Base-by-base conservation (phyloP, 768 basidiomycete genomes). In the Hericium erinaceus region DNA sequence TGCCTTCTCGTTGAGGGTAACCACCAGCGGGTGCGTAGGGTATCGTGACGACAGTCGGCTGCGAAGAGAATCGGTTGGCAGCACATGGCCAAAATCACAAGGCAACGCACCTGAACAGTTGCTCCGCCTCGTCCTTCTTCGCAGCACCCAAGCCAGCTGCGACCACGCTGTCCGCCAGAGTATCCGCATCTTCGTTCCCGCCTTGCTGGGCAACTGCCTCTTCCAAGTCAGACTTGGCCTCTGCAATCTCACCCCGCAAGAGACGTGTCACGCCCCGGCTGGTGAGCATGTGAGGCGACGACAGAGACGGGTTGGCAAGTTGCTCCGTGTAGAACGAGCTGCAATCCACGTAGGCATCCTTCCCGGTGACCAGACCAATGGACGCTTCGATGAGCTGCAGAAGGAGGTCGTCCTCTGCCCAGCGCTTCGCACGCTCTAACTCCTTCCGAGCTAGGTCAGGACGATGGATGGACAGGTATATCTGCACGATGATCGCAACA, bases 381-480 rank as follows among this genome's bases (percentile, higher is more conserved):
- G 79, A 83, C 13, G 93, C 87, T 74, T 98, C 94, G 59, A 94
- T 92, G 61, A 87, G 80, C 67, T 95, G 93, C 18, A 98, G 75
- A 39, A 98, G 79, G 16, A 92, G 80, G 65, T 93, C 88, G 68
- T 97, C 94, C 67, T 94, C 93, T 7, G 89, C 89, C 78, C 85
- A 90, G 55, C 79, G 80, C 70, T 93, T 88, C 24, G 91, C 89
- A 22, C 84, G 80, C 37, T 89, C 85, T 67, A 91, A 87, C 65
- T 91, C 87, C 66, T 85, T 89, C 71, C 85, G 88, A 26, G 94
- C 94, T 40, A 94, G 80, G 73, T 91, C 92, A 38, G 85, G 75
- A 44, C 94, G 85, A 69, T 89, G 81, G 57, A 95, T 90, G n/a
- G 91, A 90, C 39, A 98, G 82, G 67, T 93, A 90, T 53, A 95